Percentiles rank a stretch among this genome's conserved stretches.
phyloP scores from a whole-genome alignment of 352 stramenopile genomes.

The Pseudoperonospora humuli region DNA sequence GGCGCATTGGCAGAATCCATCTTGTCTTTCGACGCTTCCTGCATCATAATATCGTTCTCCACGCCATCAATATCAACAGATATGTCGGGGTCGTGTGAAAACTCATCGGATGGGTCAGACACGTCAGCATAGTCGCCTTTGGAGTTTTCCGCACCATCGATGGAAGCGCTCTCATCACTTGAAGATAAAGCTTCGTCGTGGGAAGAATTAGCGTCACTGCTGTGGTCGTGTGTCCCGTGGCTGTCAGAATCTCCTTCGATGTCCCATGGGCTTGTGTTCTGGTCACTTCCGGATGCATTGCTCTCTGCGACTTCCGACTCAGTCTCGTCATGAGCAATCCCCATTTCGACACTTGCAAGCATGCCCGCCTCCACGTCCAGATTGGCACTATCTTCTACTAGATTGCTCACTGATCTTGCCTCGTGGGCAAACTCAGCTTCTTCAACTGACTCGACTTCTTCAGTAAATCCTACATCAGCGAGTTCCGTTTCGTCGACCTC shows the following conservation, averaged over 20 bases:
- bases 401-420: conserved; percentile 7
- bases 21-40: conserved; percentile 26
- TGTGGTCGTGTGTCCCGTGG: conserved; percentile 8
- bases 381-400: conserved; percentile 5
- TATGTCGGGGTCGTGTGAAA: conserved; percentile 40
- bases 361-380: conserved; percentile 30
- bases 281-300: conserved; percentile 5
- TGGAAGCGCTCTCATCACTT: not conserved
- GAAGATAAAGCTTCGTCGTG: conserved; percentile 6
- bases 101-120: conserved; percentile 26
- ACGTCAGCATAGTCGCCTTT: conserved; percentile 28
- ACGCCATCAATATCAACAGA: conserved; percentile 49
- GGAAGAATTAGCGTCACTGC: conserved; percentile 1
- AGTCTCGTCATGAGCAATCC: conserved; percentile 21
- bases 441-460: conserved; percentile 13
- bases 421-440: conserved; percentile 12
- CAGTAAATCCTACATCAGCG: conserved; percentile 1
- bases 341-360: conserved; percentile 32
- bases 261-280: conserved; percentile 23
- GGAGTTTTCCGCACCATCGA: conserved; percentile 8
- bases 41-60: conserved; percentile 46
- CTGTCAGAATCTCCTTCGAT: conserved; percentile 18
- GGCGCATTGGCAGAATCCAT: conserved; percentile 18
- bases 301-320: conserved; percentile 15
- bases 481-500: not conserved